Base-by-base conservation (phyloP, 2,329 filamentous ascomycete genomes). In the Boeremia exigua region DNA sequence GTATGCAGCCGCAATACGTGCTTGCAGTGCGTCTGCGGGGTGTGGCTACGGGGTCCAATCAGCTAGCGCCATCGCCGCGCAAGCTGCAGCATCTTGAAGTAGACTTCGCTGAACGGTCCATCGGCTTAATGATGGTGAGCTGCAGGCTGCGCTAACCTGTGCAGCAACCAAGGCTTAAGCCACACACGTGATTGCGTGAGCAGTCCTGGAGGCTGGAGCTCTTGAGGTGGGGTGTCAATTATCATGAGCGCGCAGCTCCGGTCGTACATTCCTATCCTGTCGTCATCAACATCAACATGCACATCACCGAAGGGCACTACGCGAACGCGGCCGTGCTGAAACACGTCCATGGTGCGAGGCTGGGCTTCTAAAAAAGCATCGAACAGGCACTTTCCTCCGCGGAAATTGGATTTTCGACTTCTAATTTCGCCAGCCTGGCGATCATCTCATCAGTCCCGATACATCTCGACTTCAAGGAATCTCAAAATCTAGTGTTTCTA, bases 1-100 rank as follows among this genome's bases (percentile, higher is more conserved):
- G 54, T 60, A 67, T 65, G 64, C 61, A 62, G 58, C 52, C 39
- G 42, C 54, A 42, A 60, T 30, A 39, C 47, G 47, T 45, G 58
- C 60, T 56, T 37, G 34, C 33, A 15, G 17, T 52, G 33, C 37
- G 61, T 58, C 54, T 57, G 62, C 61, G 60, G 56, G 57, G 59
- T 58, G 56, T 50, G 15, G 19, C 19, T 53, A 62, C 58, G 57
- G 59, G 54, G 48, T 48, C 38, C 48, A 52, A 39, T 45, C 19
- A 40, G 28, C 38, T 57, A 57, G 48, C 48, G 37, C 44, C 39
- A 57, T 40, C 54, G 33, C 36, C 23, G 48, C 14, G 37, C 30
- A 43, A 38, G 53, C 37, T 51, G 47, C 47, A 56, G 36, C 37
- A 56, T 56, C 53, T 56, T 12, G 32, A 48, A 17, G n/a, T 15